phyloP scores from a whole-genome alignment of 2,329 filamentous ascomycete species.

The Alternaria sp. region DNA sequence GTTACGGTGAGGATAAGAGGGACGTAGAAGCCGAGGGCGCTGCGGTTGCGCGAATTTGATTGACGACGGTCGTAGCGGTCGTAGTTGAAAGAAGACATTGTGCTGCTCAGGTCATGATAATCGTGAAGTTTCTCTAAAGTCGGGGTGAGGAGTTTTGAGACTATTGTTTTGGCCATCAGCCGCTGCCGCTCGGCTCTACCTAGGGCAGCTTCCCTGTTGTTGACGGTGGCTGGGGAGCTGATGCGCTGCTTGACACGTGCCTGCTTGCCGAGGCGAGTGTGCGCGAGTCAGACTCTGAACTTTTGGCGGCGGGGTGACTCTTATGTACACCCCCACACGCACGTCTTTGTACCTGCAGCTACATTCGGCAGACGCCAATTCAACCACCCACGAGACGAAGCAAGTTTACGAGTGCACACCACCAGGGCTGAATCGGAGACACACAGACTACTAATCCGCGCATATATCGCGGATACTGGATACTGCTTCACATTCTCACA shows the following conservation, averaged over 20 bases:
- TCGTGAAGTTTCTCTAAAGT: conserved; percentile 11
- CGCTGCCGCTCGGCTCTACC: conserved; percentile 9
- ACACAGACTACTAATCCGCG: background rate
- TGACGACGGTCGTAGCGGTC: conserved; percentile 63
- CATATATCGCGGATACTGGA: too few relatives aligned
- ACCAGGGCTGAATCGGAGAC: background rate
- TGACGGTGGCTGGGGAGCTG: conserved; percentile 12
- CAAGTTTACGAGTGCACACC: background rate
- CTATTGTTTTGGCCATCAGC: conserved; percentile 14
- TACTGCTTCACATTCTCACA: background rate
- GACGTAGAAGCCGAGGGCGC: conserved; percentile 82
- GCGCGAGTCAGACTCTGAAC: conserved; percentile 25
- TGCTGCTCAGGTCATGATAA: conserved; percentile 29
- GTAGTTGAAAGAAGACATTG: conserved; percentile 58
- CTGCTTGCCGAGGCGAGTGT: conserved; percentile 4
- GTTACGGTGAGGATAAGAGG: conserved; percentile 87
- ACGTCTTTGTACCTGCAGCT: conserved; percentile 24
- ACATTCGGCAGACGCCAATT: background rate
- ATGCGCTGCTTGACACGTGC: conserved; percentile 19
- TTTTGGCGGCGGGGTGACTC: conserved; percentile 34
- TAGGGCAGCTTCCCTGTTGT: conserved; percentile 17
- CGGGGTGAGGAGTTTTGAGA: conserved; percentile 8
- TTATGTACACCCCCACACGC: conserved; percentile 19
- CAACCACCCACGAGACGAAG: background rate
- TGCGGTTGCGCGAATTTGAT: conserved; percentile 62